Percentiles rank a stretch among this genome's conserved stretches.
Evolutionary conservation across 768 basidiomycete genomes (phyloP).

Genomic region (Suillus lakei): DNA sequence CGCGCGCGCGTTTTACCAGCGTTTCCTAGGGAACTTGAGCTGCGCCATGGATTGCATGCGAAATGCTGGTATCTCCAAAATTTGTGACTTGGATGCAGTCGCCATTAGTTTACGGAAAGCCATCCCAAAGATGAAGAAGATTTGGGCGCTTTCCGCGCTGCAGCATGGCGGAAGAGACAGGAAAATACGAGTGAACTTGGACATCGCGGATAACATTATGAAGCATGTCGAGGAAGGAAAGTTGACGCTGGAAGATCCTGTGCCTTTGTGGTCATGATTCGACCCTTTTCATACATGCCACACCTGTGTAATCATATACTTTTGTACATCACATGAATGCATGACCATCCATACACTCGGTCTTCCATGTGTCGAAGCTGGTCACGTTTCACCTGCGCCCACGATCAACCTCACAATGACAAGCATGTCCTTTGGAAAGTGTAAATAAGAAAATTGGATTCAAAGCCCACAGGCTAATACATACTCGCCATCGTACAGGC

Average conservation of each 20-base stretch:
- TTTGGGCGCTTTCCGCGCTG: constrained; percentile 12
- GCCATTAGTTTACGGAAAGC: constrained; percentile 2
- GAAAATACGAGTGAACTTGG: not conserved
- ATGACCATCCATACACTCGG: not conserved
- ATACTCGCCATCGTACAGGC: too few relatives aligned
- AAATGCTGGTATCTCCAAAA: not conserved
- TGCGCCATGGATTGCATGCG: not conserved
- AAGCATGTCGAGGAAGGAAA: constrained; percentile 3
- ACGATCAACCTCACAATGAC: too few relatives aligned
- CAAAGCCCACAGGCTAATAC: too few relatives aligned
- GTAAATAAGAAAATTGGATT: too few relatives aligned
- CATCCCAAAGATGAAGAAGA: constrained; percentile 14
- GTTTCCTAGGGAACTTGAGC: not conserved
- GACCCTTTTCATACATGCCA: not conserved
- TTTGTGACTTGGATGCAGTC: not conserved
- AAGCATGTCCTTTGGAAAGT: too few relatives aligned
- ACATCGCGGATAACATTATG: not conserved
- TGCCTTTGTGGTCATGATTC: not conserved
- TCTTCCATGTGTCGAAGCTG: too few relatives aligned
- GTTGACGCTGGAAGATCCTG: constrained; percentile 3
- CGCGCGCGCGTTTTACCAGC: not conserved
- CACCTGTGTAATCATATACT: not conserved
- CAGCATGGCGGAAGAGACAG: constrained; percentile 10
- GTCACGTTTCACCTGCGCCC: too few relatives aligned
- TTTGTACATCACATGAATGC: not conserved